Conservation (phyloP, 352 stramenopile genomes). For the Globisporangium nodosum region DNA sequence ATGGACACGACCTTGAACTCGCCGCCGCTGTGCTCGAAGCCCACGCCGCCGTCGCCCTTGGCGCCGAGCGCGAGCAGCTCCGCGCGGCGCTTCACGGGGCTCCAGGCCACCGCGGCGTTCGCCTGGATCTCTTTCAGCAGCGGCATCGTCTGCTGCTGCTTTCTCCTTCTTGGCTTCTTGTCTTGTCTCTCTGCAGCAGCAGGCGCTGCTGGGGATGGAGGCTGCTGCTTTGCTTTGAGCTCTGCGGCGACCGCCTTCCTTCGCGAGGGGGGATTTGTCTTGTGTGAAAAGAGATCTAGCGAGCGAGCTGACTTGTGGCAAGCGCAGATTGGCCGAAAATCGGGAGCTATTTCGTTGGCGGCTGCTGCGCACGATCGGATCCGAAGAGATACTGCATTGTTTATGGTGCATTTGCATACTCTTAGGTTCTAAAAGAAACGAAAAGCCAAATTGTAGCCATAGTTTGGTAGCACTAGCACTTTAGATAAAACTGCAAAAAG, state of each 20-base stretch:
- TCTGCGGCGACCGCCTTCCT: no score
- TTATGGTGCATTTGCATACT: no score
- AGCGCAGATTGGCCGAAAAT: neutral
- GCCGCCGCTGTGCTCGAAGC: slow-evolving; percentile 97
- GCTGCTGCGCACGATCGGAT: no score
- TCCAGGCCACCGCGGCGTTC: slow-evolving; percentile 87
- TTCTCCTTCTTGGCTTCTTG: neutral
- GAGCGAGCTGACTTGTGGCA: neutral
- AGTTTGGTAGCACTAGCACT: no score
- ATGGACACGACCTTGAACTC: slow-evolving; percentile 96
- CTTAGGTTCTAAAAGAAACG: no score
- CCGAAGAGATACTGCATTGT: no score
- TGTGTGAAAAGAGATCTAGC: neutral
- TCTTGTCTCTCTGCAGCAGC: neutral
- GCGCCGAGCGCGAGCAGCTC: slow-evolving; percentile 84
- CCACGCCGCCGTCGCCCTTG: slow-evolving; percentile 93
- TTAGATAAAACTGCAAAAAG: no score
- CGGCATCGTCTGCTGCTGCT: slow-evolving; percentile 47
- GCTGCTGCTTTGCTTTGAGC: neutral
- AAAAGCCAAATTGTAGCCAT: no score
- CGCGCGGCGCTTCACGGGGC: slow-evolving; percentile 62
- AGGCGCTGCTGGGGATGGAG: no score
- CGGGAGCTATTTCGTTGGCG: no score
- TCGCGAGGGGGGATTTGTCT: neutral
- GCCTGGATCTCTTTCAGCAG: slow-evolving; percentile 89